phyloP scores from a whole-genome alignment of 345 rosid genomes.

The Brassica nigra region DNA sequence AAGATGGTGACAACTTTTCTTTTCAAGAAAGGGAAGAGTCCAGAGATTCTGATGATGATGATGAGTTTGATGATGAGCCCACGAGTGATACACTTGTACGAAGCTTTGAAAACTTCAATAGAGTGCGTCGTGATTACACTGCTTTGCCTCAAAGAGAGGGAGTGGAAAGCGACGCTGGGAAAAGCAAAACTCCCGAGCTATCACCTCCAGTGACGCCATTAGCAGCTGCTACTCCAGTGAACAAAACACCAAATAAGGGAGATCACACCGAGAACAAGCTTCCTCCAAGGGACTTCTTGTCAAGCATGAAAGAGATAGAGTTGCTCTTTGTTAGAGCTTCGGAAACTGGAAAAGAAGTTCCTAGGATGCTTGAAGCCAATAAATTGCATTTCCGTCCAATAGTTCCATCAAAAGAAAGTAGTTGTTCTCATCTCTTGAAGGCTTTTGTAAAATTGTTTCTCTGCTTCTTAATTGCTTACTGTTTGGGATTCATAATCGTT shows the following conservation, averaged over 20 bases:
- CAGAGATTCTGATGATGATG: conserved; percentile 66
- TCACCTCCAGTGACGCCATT: conserved; percentile 64
- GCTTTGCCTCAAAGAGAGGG: conserved; percentile 49
- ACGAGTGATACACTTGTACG: conserved; percentile 65
- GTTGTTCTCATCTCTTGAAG: conserved; percentile 33
- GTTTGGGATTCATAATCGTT: not conserved
- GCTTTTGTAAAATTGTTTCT: not conserved
- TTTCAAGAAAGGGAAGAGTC: conserved; percentile 61
- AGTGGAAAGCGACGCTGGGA: conserved; percentile 59
- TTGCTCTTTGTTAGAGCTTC: conserved; percentile 80
- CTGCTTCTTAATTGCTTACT: not conserved
- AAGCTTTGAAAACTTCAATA: conserved; percentile 71
- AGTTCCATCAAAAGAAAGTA: conserved; percentile 61
- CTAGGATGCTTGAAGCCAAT: conserved; percentile 97
- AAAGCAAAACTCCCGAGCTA: conserved; percentile 65
- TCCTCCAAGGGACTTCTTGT: conserved; percentile 73
- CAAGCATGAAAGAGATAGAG: conserved; percentile 84
- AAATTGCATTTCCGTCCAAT: conserved; percentile 85
- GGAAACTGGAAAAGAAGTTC: conserved; percentile 91
- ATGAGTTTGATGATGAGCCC: conserved; percentile 77
- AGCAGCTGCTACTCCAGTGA: conserved; percentile 38
- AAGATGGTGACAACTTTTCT: conserved; percentile 62
- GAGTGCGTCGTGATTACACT: conserved; percentile 50
- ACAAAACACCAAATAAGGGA: conserved; percentile 55
- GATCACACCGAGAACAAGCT: conserved; percentile 53